phyloP scores from a whole-genome alignment of 805 yeast species.

The Candida ipomoeae region DNA sequence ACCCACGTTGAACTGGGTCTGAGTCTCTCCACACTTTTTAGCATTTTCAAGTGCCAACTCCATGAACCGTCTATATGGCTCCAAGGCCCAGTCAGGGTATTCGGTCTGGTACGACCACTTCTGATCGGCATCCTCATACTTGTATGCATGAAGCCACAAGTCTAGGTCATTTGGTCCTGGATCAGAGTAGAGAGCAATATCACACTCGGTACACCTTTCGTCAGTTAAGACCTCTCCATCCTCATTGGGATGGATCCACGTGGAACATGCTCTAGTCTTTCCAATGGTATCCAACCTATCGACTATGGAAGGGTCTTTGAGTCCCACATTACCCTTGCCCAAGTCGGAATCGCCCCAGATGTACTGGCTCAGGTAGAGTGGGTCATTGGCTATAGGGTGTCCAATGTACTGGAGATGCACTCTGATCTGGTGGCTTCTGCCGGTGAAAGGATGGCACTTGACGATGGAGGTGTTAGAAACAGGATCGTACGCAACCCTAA shows the following conservation, averaged over 20 bases:
- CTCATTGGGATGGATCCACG: conserved; percentile 59
- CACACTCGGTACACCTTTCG: conserved; percentile 61
- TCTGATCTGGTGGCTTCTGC: conserved; percentile 92
- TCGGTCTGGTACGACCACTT: conserved; percentile 74
- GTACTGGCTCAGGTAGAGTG: conserved; percentile 70
- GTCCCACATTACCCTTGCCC: conserved; percentile 59
- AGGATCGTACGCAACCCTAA: conserved; percentile 59
- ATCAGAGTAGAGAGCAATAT: conserved; percentile 68
- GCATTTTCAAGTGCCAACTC: conserved; percentile 74
- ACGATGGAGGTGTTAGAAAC: conserved; percentile 62
- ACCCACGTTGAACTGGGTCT: conserved; percentile 92
- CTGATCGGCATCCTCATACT: conserved; percentile 56
- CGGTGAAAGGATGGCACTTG: conserved; percentile 81
- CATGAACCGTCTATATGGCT: conserved; percentile 60
- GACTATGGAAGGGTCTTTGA: conserved; percentile 42
- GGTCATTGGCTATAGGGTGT: conserved; percentile 88
- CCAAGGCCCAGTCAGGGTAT: conserved; percentile 79
- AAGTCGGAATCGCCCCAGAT: conserved; percentile 72
- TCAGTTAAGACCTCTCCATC: conserved; percentile 66
- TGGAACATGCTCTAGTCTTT: conserved; percentile 59
- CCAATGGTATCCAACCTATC: conserved; percentile 60
- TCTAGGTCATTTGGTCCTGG: conserved; percentile 87
- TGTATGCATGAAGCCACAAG: conserved; percentile 87
- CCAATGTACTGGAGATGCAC: conserved; percentile 92
- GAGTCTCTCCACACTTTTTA: conserved; percentile 70